Conservation (phyloP, 306 rosid species). For the Mimosa bimucronata region DNA sequence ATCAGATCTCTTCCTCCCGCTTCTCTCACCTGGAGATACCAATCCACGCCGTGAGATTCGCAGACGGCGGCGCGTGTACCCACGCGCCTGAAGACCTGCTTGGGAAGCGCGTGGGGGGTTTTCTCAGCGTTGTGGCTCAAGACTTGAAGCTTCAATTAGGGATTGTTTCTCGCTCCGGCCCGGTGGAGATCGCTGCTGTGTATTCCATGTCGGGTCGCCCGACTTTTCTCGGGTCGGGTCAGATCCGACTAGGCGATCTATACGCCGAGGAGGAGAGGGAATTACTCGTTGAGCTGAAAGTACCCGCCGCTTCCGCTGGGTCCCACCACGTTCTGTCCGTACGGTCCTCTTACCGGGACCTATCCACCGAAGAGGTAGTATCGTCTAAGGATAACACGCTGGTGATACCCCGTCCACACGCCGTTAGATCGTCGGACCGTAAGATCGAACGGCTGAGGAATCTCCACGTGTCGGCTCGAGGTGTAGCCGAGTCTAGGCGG, state of each 20-base stretch:
- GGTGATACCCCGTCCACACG: constrained; percentile 63
- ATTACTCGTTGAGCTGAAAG: constrained; percentile 69
- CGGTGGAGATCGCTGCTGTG: constrained; percentile 68
- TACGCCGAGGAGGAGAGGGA: constrained; percentile 78
- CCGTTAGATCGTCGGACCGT: constrained; percentile 58
- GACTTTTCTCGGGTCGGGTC: constrained; percentile 45
- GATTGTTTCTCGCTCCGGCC: constrained; percentile 52
- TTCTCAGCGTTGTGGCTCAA: constrained; percentile 66
- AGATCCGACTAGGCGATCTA: constrained; percentile 56
- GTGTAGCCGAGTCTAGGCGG: constrained; percentile 78
- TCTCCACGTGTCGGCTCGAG: constrained; percentile 77
- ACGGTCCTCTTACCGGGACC: constrained; percentile 62
- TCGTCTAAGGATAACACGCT: constrained; percentile 61
- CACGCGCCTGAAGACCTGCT: constrained; percentile 54
- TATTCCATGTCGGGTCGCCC: constrained; percentile 70
- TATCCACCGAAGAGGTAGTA: constrained; percentile 53
- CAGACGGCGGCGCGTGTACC: constrained; percentile 30
- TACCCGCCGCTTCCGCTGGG: constrained; percentile 59
- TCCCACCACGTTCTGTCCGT: constrained; percentile 70
- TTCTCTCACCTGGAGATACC: constrained; percentile 59
- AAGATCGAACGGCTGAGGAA: constrained; percentile 63
- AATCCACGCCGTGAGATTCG: constrained; percentile 59
- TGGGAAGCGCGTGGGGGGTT: constrained; percentile 46
- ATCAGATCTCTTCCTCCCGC: constrained; percentile 57
- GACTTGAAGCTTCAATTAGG: constrained; percentile 74